Evolutionary conservation across 1,284 basidiomycete species (phyloP), one percentile per base, ranked within the genome.

Genomic region (Puccinia brachypodii): DNA sequence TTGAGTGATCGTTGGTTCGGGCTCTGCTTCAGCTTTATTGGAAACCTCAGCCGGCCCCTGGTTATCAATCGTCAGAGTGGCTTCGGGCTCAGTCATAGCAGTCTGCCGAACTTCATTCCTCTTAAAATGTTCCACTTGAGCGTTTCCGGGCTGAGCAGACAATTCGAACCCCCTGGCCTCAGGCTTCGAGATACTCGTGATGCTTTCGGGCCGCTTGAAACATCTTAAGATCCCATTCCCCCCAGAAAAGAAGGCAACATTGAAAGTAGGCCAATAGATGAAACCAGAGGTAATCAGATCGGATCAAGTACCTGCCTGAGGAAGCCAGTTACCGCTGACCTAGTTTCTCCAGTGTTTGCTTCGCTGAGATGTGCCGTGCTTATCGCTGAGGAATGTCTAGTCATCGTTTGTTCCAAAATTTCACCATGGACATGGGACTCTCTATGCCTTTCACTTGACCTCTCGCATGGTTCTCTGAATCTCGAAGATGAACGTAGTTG

Each of bases 1-100:
- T 33, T 71, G 68, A 13, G 68, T 71, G 42, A 40, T 47, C 40
- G 44, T 71, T 44, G 42, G 68, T 50, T 71, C 68, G 9, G 44
- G 40, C 44, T 71, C 68, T 25, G 25, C 68, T 13, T 47, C 68
- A 71, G 25, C 42, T 50, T 71, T 44, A 33, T 31, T 71, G 40
- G 16, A 47, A 9, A 44, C 42, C 3, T 47, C 22, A 7, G 16
- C 44, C 68, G 44, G 9, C 62, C 38, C 68, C 36, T 40, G 68
- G 42, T 71, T 50, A 19, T 13, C 2, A 47, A 2, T 33, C 6
- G 19, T 71, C 28, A 44, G 42, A 22, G 68, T 28, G 8, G 33
- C 44, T 44, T 28, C 68, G 19, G 68, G 22, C 68, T 33, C 68
- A 8, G 11, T 44, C 4, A 7, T 3, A 16, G 25, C 7, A 47